Evolutionary conservation across 495 filamentous ascomycete species (phyloP), one percentile per base, ranked within the genome.

Genomic region (Lophium mytilinum): DNA sequence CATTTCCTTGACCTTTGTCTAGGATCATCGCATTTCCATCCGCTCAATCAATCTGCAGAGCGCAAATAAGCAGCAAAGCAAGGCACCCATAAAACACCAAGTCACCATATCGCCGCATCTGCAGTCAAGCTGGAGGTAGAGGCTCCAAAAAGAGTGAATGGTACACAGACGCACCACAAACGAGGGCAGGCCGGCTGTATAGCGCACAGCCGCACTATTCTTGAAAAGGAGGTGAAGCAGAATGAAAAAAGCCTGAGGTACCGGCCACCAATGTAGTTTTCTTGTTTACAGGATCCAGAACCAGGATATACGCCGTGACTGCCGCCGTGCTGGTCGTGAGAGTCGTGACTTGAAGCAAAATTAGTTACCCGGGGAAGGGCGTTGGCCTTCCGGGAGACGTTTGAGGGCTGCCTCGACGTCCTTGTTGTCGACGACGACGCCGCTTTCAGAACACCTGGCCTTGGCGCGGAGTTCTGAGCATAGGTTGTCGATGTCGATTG

Each of bases 381-480:
- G 45, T 24, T 48, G 45, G 21, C 21, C 48, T 12, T 57, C 21
- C 3, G 65, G 65, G 9, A 67, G 40, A 41, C 65, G 65, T 52
- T 65, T 56, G 4, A 74, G 61, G 24, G 70, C 69, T 1, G 67
- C 69, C 49, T 95, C 84, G 64, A 96, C 92, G 68, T 96, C 90
- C 41, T 82, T 83, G 72, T 96, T 81, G 62, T 89, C 86, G 48
- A 98, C 86, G 19, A 96, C 89, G n/a, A 92, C 87, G 30, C 93
- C 92, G 24, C 78, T 82, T 66, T 94, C 93, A 1, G 90, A 94
- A 68, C 94, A 99, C 68, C 91, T 91, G 45, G 94, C 94, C 73
- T 99, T 99, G 65, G 87, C 86, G 55, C 90, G 86, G n/a, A 99
- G 80, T 60, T 99, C 90, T 6, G 86, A 83, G 72, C 94, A 99